Evolutionary conservation across 2,329 filamentous ascomycete species (phyloP).

Genomic region (Fusarium sambucinum): DNA sequence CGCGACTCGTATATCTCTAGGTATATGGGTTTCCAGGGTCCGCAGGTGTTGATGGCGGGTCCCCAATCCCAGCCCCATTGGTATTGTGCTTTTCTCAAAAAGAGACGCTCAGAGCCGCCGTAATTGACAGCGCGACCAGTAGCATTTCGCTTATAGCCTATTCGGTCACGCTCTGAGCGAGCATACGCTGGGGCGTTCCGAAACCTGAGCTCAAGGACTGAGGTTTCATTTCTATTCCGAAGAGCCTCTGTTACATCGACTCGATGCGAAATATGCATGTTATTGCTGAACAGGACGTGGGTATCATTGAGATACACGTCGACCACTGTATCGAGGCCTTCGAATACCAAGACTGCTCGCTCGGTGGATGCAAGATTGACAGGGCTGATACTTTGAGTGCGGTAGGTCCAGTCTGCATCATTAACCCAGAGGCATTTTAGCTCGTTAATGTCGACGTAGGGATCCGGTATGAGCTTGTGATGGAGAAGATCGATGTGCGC

Average conservation of each 20-base stretch:
- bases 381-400: not conserved
- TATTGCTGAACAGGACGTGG: constrained; percentile 6
- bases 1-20: not conserved
- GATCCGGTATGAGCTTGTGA: not conserved
- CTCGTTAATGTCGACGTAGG: constrained; percentile 15
- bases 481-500: constrained; percentile 9
- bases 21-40: constrained; percentile 6
- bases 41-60: constrained; percentile 1
- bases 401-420: constrained; percentile 3
- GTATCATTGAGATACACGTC: not conserved
- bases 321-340: constrained; percentile 11
- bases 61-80: constrained; percentile 32
- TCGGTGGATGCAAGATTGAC: accelerated
- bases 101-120: constrained; percentile 6
- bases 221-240: accelerated
- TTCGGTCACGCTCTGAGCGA: not conserved
- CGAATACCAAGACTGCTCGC: not conserved
- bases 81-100: constrained; percentile 9
- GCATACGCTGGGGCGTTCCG: constrained; percentile 3
- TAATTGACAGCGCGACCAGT: constrained; percentile 1
- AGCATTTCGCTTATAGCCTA: too few relatives aligned
- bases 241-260: not conserved
- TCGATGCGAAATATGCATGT: not conserved
- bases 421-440: constrained; percentile 17
- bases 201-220: not conserved